Evolutionary conservation across 768 basidiomycete genomes (phyloP).

Genomic region (Macrolepiota fuliginosa): DNA sequence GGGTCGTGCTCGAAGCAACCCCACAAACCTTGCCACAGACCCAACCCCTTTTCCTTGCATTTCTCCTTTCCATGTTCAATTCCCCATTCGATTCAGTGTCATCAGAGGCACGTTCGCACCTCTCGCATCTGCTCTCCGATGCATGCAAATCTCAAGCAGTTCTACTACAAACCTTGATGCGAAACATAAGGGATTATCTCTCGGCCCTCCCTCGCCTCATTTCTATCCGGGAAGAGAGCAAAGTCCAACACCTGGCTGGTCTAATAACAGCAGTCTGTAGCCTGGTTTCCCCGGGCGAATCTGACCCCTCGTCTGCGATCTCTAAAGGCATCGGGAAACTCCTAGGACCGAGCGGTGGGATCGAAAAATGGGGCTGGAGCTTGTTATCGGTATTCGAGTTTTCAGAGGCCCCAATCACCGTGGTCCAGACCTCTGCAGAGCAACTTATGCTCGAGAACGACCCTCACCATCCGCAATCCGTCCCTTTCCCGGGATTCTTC

Average conservation of each 20-base stretch:
- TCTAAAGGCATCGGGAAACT: slow-evolving; percentile 56
- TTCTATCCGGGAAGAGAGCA: slow-evolving; percentile 66
- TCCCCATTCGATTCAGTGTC: slow-evolving; percentile 56
- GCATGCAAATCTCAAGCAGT: slow-evolving; percentile 41
- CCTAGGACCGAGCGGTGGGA: slow-evolving; percentile 77
- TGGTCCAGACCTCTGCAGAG: slow-evolving; percentile 46
- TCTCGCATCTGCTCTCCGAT: slow-evolving; percentile 44
- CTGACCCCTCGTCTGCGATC: slow-evolving; percentile 35
- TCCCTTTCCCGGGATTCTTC: slow-evolving; percentile 56
- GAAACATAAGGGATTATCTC: slow-evolving; percentile 63
- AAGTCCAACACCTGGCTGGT: slow-evolving; percentile 64
- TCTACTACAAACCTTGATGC: slow-evolving; percentile 55
- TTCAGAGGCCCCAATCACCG: slow-evolving; percentile 44
- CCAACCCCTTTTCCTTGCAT: slow-evolving; percentile 66
- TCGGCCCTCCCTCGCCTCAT: slow-evolving; percentile 71
- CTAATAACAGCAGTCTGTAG: slow-evolving; percentile 72
- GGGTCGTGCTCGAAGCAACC: slow-evolving; percentile 50
- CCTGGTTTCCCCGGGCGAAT: slow-evolving; percentile 29
- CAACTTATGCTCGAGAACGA: slow-evolving; percentile 59
- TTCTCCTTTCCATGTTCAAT: slow-evolving; percentile 69
- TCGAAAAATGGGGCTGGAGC: slow-evolving; percentile 92
- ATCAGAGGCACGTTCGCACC: slow-evolving; percentile 38
- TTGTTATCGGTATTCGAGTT: slow-evolving; percentile 83
- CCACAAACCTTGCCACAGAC: slow-evolving; percentile 63
- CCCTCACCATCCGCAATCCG: slow-evolving; percentile 29